phyloP scores from a whole-genome alignment of 495 filamentous ascomycete genomes.

The Sporormia fimetaria region DNA sequence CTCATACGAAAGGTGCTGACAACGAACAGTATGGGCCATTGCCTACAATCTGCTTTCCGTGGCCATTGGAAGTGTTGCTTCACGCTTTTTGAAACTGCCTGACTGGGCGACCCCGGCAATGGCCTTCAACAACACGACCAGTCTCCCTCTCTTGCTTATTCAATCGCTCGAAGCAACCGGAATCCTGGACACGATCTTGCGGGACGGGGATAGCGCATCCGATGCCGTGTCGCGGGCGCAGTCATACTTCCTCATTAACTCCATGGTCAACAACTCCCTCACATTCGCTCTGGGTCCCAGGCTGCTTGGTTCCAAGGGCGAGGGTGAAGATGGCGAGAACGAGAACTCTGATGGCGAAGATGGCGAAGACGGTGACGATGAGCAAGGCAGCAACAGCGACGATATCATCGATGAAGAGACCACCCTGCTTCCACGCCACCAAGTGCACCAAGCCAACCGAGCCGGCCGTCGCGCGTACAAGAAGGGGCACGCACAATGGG shows the following conservation, averaged over 20 bases:
- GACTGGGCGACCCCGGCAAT: constrained; percentile 56
- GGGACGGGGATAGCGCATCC: constrained; percentile 36
- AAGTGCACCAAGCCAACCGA: constrained; percentile 23
- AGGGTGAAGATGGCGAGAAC: constrained; percentile 29
- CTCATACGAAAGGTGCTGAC: constrained; percentile 1
- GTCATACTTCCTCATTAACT: constrained; percentile 56
- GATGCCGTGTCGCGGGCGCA: constrained; percentile 53
- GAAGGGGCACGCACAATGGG: constrained; percentile 28
- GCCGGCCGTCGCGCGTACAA: constrained; percentile 22
- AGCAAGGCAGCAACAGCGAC: constrained; percentile 20
- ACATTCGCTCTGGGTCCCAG: constrained; percentile 56
- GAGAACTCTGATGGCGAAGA: constrained; percentile 23
- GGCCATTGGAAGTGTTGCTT: constrained; percentile 37
- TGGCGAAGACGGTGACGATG: constrained; percentile 21
- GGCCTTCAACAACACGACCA: constrained; percentile 69
- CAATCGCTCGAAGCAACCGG: constrained; percentile 54
- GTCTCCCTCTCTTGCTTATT: constrained; percentile 56
- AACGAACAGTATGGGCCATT: constrained; percentile 45
- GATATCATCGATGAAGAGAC: constrained; percentile 39
- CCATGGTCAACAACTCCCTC: constrained; percentile 51
- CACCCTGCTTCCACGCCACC: constrained; percentile 37
- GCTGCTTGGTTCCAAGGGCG: constrained; percentile 35
- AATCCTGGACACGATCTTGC: constrained; percentile 45
- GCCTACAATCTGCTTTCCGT: constrained; percentile 47
- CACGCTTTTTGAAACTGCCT: constrained; percentile 45